A percentile compares a stretch with the other conserved stretches of the same genome.
These are phyloP conservation scores for Blumeria graminis DNA, from an alignment of 2,329 filamentous ascomycete species.

Conservation along the genomic window DNA sequence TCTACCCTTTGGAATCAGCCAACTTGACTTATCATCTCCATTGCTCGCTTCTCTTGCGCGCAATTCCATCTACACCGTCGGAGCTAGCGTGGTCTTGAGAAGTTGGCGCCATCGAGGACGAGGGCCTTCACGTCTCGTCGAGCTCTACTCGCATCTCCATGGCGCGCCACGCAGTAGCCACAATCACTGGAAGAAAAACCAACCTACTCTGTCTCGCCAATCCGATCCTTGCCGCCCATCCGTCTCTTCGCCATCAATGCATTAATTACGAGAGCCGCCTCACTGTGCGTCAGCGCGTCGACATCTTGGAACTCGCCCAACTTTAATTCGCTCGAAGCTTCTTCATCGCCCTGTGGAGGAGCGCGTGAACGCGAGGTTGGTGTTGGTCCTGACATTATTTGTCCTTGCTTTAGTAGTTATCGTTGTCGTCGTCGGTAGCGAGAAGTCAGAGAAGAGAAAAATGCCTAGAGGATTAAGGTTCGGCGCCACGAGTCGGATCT, in stretches of 20 bases:
- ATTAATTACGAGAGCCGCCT: slow-evolving; percentile 78
- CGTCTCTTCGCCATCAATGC: slow-evolving; percentile 63
- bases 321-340: slow-evolving; percentile 56
- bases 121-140: too few species aligned
- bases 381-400: slow-evolving; percentile 9
- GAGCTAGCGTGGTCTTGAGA: too few species aligned
- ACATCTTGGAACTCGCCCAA: slow-evolving; percentile 88
- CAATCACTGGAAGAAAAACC: background rate
- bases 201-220: slow-evolving; percentile 50
- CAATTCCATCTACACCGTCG: background rate
- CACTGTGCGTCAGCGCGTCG: slow-evolving; percentile 74
- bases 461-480: too few species aligned
- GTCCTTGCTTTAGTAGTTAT: background rate
- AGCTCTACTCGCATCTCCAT: too few species aligned
- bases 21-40: background rate
- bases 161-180: background rate
- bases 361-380: slow-evolving; percentile 40
- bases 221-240: slow-evolving; percentile 57
- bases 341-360: slow-evolving; percentile 54
- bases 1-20: slow-evolving; percentile 18
- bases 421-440: background rate
- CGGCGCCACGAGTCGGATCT: too few species aligned
- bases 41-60: background rate
- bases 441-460: too few species aligned
- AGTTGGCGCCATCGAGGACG: too few species aligned